Base-by-base conservation (phyloP, 176 grass and related monocot species). In the maize (Zea mays) region DNA sequence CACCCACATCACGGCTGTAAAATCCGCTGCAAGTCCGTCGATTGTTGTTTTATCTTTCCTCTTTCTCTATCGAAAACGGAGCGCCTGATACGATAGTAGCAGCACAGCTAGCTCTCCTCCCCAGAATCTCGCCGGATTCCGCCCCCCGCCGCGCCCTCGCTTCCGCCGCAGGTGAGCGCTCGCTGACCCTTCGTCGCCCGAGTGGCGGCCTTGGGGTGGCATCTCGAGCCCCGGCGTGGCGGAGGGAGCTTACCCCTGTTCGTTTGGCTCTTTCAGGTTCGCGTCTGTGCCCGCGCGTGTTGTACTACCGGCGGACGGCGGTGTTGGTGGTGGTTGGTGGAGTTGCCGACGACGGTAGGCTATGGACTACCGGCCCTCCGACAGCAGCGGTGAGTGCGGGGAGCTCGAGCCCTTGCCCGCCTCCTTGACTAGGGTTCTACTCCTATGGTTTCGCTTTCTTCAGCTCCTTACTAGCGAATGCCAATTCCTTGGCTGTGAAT, bases 341-440 rank as follows among this genome's bases (percentile, higher is more conserved):
- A 6, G 40, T 19, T 11, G 35, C 8, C 16, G 43, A 9, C 15
- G 71, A 44, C 34, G 34, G 42, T 71, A 13, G 38, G 69, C 71
- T 16, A 92, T 97, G 93, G 83, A 97, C 0, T 90, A 88, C 80
- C 83, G 79, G 55, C 73, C 85, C 34, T 90, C 85, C 6, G 93
- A 97, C 70, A 97, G 93, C 80, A 97, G 93, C 64, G 93, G 90
- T 97, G 72, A 93, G 87, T 84, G 62, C 34, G 63, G 19, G 51
- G 65, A 69, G 67, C 67, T 69, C 42, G 21, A 55, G 71, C 76
- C 63, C 16, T 36, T 60, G 43, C 68, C 14, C 0, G 73, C 5
- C 21, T 11, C 40, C 40, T 51, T 37, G 15, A 19, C 75, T 83
- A 63, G 21, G 44, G 20, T 55, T 68, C 20, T 8, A 10, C 8